Evolutionary conservation across 2,329 filamentous ascomycete genomes (phyloP), one percentile per base, ranked within the genome.

Genomic region (Arthrobotrys pseudoclavata): DNA sequence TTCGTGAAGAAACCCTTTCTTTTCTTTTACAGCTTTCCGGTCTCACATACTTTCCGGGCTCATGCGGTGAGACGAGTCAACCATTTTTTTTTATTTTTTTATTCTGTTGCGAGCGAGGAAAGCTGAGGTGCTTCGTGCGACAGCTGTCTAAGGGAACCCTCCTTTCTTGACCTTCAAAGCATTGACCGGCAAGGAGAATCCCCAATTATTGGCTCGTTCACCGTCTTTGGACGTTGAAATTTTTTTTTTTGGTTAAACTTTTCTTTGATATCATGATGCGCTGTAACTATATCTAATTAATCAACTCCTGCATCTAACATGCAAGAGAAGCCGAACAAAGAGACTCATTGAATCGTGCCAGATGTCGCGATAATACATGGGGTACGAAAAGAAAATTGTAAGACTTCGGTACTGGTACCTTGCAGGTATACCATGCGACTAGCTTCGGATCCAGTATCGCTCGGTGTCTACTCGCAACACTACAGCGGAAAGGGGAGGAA

Each of bases 31-130:
- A 45, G 24, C 47, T 37, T 50, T 71, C 37, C 60, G 53, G 68
- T 71, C 60, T 71, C 60, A 64, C 57, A 68, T 75, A 68, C 63
- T 75, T 75, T 75, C 71, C 71, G 71, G 48, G 57, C 57, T 64
- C 48, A 42, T 69, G 64, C 71, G 71, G 71, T 69, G 71, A 69
- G 71, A 69, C 48, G 40, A 55, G 31, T 69, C 50, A 45, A 24
- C 69, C 50, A 37, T 57, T 57, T 24, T 18, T 42, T 31, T 9
- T 7, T 22, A 0, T 31, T 42, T 60, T 31, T 15, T 7, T 24
- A 4, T 34, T n/a, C 42, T 4, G 12, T 40, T 15, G 26, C 24
- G 29, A 37, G 34, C 34, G 34, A 13, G 34, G 3, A 13, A 3
- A 18, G 42, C 42, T 18, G 42, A 18, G 34, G 60, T 64, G 60